Evolutionary conservation across 2,329 filamentous ascomycete species (phyloP).

Genomic region (Monosporascus sp.): DNA sequence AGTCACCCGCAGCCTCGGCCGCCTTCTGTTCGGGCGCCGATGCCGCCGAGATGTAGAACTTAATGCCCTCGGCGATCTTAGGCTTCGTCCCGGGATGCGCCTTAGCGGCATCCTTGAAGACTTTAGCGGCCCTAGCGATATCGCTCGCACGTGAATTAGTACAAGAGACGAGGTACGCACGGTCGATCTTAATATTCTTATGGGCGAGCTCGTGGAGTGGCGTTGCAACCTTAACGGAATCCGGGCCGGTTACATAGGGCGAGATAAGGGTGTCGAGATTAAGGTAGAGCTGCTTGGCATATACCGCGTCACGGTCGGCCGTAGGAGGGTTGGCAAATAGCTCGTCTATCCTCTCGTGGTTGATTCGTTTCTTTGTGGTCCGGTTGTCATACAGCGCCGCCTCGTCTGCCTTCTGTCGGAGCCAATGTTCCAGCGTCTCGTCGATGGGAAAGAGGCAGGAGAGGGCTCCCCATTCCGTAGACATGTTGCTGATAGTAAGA

Average conservation of each 20-base stretch:
- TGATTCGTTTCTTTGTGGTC: constrained; percentile 53
- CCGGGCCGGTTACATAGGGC: constrained; percentile 84
- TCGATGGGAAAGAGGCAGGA: constrained; percentile 76
- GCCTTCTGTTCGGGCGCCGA: constrained; percentile 70
- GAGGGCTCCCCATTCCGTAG: constrained; percentile 74
- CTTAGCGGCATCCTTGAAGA: constrained; percentile 75
- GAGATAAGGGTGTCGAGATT: no score
- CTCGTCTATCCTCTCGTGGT: constrained; percentile 67
- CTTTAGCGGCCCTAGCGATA: constrained; percentile 72
- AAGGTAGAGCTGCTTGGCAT: constrained; percentile 81
- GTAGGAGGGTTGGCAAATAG: constrained; percentile 60
- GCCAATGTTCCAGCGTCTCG: constrained; percentile 63
- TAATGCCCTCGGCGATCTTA: constrained; percentile 69
- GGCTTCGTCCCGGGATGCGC: constrained; percentile 49
- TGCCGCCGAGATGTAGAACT: constrained; percentile 87
- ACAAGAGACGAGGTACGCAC: constrained; percentile 84
- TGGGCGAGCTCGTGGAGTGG: constrained; percentile 68
- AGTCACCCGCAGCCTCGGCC: constrained; percentile 77
- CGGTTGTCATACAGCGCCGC: constrained; percentile 55
- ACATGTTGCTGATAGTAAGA: constrained; percentile 75
- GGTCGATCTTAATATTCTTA: constrained; percentile 72
- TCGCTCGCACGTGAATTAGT: constrained; percentile 83
- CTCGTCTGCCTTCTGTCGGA: constrained; percentile 69
- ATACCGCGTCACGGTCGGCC: constrained; percentile 72
- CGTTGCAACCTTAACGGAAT: constrained; percentile 83